These are phyloP conservation scores for Reticulascus tulasneorum DNA, from an alignment of 2,329 filamentous ascomycete species.

Conservation along the genomic window DNA sequence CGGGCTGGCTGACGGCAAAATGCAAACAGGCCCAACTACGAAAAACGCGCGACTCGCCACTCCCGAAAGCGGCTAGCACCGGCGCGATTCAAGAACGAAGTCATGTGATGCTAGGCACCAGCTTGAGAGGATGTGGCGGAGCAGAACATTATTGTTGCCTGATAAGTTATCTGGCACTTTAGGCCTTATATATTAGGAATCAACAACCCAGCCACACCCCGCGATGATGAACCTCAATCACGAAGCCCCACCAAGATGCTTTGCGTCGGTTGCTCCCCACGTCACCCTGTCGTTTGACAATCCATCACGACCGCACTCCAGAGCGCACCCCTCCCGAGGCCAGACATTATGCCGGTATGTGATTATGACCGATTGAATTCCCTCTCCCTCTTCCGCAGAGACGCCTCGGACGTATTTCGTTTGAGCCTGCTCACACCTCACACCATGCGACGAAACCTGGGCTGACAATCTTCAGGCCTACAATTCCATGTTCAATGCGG, in stretches of 20 bases:
- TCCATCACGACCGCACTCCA: constrained; percentile 5
- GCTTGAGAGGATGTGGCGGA: constrained; percentile 14
- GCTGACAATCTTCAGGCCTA: constrained; percentile 65
- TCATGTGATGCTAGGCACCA: constrained; percentile 36
- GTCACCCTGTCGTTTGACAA: background rate
- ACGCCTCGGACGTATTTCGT: no score
- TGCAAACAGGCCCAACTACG: background rate
- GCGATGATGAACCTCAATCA: constrained; percentile 13
- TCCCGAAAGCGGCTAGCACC: constrained; percentile 10
- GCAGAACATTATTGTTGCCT: constrained; percentile 15
- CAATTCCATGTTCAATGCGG: constrained; percentile 93
- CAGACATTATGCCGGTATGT: constrained; percentile 50
- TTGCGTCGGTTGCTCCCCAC: background rate
- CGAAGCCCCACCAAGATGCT: constrained; percentile 9
- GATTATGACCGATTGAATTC: background rate
- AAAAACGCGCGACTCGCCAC: constrained; percentile 17
- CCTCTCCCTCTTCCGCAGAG: constrained; percentile 1
- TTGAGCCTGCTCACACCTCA: no score
- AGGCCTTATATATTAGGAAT: constrained; percentile 19
- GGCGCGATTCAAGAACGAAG: constrained; percentile 30
- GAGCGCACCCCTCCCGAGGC: background rate
- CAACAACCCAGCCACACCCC: constrained; percentile 7
- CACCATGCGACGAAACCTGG: no score
- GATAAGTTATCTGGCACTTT: constrained; percentile 3
- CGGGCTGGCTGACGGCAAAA: background rate